Evolutionary conservation across 495 filamentous ascomycete species (phyloP).

Genomic region (Talaromyces liani): DNA sequence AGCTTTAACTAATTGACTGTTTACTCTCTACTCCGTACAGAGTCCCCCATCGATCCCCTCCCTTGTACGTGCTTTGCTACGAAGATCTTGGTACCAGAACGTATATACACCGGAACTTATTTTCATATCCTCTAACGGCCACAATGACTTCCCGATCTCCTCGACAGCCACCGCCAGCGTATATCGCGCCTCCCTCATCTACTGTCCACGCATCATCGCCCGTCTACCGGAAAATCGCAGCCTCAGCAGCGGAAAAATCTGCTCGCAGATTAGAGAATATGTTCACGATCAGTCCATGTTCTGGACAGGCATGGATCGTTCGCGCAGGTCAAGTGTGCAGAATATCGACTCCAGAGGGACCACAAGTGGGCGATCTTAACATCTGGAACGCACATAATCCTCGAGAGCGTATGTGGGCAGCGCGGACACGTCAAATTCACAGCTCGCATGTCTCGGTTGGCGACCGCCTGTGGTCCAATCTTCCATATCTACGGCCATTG

Average conservation of each 20-base stretch:
- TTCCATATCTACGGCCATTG: conserved; percentile 69
- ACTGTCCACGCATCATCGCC: conserved; percentile 28
- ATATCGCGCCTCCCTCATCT: conserved; percentile 30
- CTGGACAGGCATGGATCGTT: conserved; percentile 57
- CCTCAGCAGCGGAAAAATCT: conserved; percentile 24
- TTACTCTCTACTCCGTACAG: neutral
- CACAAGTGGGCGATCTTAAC: conserved; percentile 77
- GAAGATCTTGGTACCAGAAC: neutral
- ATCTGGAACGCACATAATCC: conserved; percentile 72
- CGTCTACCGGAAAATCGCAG: conserved; percentile 33
- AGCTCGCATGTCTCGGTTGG: conserved; percentile 60
- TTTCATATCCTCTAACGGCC: neutral
- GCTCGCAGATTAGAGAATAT: conserved; percentile 26
- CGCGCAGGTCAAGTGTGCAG: conserved; percentile 56
- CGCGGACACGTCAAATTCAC: conserved; percentile 69
- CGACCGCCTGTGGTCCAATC: conserved; percentile 67
- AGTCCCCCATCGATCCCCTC: neutral
- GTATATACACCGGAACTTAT: neutral
- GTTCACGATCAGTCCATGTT: conserved; percentile 41
- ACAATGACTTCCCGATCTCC: conserved; percentile 10
- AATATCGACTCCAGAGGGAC: conserved; percentile 64
- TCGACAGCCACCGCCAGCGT: conserved; percentile 35
- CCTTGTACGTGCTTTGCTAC: neutral
- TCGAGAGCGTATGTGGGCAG: conserved; percentile 72
- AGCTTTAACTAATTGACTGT: neutral